Base-by-base conservation (phyloP, 768 basidiomycete species). In the Ramaria sp. region DNA sequence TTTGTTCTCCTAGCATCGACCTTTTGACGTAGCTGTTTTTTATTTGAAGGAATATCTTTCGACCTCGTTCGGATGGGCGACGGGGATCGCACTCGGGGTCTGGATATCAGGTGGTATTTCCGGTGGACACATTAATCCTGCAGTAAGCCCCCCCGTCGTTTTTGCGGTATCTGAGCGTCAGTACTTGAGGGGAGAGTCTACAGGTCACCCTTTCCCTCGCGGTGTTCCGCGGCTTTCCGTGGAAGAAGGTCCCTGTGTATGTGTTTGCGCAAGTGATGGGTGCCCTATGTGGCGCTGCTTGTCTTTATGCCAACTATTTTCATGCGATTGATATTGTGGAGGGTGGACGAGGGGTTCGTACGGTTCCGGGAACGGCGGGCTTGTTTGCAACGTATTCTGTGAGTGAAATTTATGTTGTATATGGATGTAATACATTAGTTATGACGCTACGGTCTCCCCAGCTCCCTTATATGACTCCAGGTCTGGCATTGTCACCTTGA, bases 161-260 rank as follows among this genome's bases (percentile, higher is more conserved):
- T n/a, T n/a, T n/a, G n/a, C n/a, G n/a, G n/a, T n/a, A 16, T 43
- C 15, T 48, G 10, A 20, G 12, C 10, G 7, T 20, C 16, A 34
- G 2, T 27, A 37, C 1, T 18, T 15, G 1, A 13, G n/a, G 15
- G 3, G 9, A 62, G n/a, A n/a, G 48, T 73, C 79, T 13, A 61
- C 88, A 43, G 85, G 83, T 4, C 70, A 78, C 2, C 80, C n/a
- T n/a, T n/a, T n/a, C n/a, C n/a, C n/a, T n/a, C n/a, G n/a, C n/a
- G n/a, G n/a, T n/a, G n/a, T n/a, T 81, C 65, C 79, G 88, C 58
- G 75, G 73, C 43, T 89, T 91, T 66, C 85, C 88, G 0, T 85
- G 85, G 83, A 75, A 73, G 59, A 90, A 90, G 64, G 88, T 88
- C 0, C 88, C 88, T 0, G 73, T 60, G 20, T 88, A 81, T 63